These are phyloP conservation scores for Pseudonitzschia delicatissima DNA, from an alignment of 108 stramenopile genomes.

Conservation along the genomic window DNA sequence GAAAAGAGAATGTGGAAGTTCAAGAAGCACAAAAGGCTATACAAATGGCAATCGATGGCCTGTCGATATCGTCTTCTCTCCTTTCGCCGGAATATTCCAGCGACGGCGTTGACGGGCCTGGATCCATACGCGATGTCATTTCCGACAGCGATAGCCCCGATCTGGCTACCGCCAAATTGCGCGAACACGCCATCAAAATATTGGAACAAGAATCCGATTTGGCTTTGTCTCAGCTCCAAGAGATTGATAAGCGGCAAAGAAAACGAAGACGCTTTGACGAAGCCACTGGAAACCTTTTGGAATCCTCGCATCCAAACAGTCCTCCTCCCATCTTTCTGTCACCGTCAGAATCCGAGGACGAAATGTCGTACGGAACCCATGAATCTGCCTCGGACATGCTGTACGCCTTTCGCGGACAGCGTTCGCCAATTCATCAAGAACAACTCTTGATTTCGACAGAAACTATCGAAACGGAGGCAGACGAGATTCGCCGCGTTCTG, in stretches of 20 bases:
- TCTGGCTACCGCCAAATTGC: background rate
- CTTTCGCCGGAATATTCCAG: too few relatives aligned
- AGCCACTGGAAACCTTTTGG: too few relatives aligned
- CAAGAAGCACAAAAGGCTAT: too few relatives aligned
- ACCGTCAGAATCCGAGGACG: constrained; percentile 1
- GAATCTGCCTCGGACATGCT: constrained; percentile 7
- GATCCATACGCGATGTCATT: background rate
- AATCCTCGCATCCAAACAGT: too few relatives aligned
- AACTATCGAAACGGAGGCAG: background rate
- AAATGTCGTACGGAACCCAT: background rate
- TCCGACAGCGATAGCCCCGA: background rate
- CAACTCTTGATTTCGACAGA: too few relatives aligned
- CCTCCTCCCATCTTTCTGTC: background rate
- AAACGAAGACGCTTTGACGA: background rate
- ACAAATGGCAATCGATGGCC: background rate
- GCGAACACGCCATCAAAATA: background rate
- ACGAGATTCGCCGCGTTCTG: constrained; percentile 2
- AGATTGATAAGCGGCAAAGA: background rate
- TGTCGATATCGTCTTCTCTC: background rate
- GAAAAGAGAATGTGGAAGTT: too few relatives aligned
- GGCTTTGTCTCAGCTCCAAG: constrained; percentile 13
- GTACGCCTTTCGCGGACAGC: background rate
- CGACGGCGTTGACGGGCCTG: too few relatives aligned
- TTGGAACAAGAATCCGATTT: background rate
- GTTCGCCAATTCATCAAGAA: constrained; percentile 4